These are phyloP conservation scores for Wickerhamiella australiensis DNA, from an alignment of 805 yeast genomes.

Conservation along the genomic window DNA sequence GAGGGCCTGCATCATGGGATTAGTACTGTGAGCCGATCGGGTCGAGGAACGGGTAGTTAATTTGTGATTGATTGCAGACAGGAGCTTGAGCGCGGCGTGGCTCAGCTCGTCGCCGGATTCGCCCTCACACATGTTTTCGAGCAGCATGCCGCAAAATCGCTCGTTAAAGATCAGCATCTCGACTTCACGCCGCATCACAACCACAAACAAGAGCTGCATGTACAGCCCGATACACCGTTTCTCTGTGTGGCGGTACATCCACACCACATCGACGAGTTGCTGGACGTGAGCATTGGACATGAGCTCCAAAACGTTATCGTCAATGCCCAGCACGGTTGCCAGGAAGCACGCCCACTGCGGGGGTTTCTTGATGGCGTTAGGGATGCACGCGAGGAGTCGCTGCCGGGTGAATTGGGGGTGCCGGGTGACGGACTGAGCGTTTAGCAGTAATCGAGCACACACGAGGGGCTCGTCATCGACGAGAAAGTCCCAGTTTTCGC, in stretches of 20 bases:
- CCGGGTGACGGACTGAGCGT: background rate
- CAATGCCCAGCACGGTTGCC: slow-evolving; percentile 6
- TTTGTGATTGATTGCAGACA: slow-evolving; percentile 76
- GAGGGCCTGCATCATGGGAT: slow-evolving; percentile 48
- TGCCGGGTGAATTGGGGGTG: slow-evolving; percentile 7
- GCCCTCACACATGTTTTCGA: background rate
- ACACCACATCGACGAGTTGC: slow-evolving; percentile 32
- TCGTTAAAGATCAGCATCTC: slow-evolving; percentile 23
- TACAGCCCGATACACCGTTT: slow-evolving; percentile 34
- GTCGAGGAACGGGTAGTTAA: slow-evolving; percentile 31
- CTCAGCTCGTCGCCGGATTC: background rate
- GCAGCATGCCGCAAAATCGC: slow-evolving; percentile 29
- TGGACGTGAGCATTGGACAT: slow-evolving; percentile 6
- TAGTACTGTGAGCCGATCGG: slow-evolving; percentile 39
- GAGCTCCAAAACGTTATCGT: background rate
- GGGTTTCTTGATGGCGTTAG: background rate
- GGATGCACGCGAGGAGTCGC: slow-evolving; percentile 9
- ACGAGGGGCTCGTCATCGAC: background rate
- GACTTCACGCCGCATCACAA: background rate
- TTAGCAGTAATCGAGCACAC: slow-evolving; percentile 12
- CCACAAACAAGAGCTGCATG: slow-evolving; percentile 38
- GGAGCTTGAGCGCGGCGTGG: slow-evolving; percentile 48
- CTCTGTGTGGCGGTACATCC: slow-evolving; percentile 30
- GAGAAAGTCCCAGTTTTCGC: slow-evolving; percentile 6
- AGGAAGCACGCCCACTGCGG: slow-evolving; percentile 4